Conservation (phyloP, 2,329 filamentous ascomycete genomes). For the Mariannaea sp. region DNA sequence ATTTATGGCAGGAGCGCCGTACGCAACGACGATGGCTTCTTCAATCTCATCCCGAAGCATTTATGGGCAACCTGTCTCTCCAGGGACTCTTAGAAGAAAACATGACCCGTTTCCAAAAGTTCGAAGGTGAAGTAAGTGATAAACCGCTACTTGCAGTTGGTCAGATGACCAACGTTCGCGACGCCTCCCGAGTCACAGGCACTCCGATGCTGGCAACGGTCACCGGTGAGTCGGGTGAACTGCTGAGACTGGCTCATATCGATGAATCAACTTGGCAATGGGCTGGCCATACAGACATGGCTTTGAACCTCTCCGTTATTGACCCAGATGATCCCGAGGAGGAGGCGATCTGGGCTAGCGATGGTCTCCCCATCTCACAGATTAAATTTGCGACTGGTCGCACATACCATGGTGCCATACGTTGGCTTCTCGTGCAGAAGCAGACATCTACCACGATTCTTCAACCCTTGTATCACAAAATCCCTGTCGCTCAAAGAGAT, state of each 20-base stretch:
- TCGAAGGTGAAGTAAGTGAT: conserved; percentile 33
- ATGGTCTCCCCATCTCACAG: conserved; percentile 54
- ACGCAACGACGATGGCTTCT: conserved; percentile 56
- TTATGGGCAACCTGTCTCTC: conserved; percentile 44
- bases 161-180: conserved; percentile 52
- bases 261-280: conserved; percentile 60
- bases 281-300: conserved; percentile 50
- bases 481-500: conserved; percentile 39
- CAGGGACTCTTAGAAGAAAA: conserved; percentile 45
- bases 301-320: conserved; percentile 53
- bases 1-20: conserved; percentile 40
- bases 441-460: conserved; percentile 57
- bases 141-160: conserved; percentile 59
- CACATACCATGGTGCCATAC: conserved; percentile 44
- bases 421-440: conserved; percentile 61
- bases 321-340: conserved; percentile 51
- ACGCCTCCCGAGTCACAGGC: conserved; percentile 31
- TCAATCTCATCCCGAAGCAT: conserved; percentile 56
- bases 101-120: conserved; percentile 37
- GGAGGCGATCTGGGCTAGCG: conserved; percentile 59
- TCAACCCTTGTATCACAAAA: conserved; percentile 54
- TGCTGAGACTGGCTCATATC: conserved; percentile 60
- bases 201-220: conserved; percentile 52
- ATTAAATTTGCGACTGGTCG: conserved; percentile 54
- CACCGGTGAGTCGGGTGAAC: conserved; percentile 62